Conservation (phyloP, 208 protist genomes). For the Spongospora subterranea region DNA sequence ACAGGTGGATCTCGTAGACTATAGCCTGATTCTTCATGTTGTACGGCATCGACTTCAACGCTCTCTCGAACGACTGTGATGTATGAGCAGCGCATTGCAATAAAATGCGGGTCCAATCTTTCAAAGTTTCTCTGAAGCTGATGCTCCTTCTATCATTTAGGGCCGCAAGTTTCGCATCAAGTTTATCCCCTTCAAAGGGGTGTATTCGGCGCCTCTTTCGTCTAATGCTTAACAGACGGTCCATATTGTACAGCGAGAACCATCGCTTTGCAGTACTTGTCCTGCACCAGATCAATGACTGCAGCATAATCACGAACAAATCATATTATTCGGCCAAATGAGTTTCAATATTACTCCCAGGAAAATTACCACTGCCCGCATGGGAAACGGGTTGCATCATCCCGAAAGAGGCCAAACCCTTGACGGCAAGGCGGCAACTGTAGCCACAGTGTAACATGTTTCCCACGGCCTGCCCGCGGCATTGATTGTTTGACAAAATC, state of each 20-base stretch:
- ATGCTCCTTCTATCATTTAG: not conserved
- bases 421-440: too few species aligned
- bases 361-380: too few species aligned
- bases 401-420: too few species aligned
- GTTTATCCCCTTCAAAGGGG: not conserved
- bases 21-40: not conserved
- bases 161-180: not conserved
- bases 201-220: not conserved
- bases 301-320: too few species aligned
- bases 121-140: not conserved
- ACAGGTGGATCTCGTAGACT: not conserved
- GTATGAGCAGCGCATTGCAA: not conserved
- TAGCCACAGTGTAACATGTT: too few species aligned
- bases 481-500: too few species aligned
- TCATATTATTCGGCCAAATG: too few species aligned
- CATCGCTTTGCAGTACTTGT: too few species aligned
- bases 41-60: not conserved
- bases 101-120: not conserved
- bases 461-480: too few species aligned
- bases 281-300: too few species aligned
- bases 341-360: too few species aligned
- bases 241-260: not conserved
- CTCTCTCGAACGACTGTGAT: not conserved
- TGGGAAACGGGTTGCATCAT: too few species aligned
- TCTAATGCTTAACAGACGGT: not conserved